Base-by-base conservation (phyloP, 2,329 filamentous ascomycete species). In the Calonectria pseudoturangicola region DNA sequence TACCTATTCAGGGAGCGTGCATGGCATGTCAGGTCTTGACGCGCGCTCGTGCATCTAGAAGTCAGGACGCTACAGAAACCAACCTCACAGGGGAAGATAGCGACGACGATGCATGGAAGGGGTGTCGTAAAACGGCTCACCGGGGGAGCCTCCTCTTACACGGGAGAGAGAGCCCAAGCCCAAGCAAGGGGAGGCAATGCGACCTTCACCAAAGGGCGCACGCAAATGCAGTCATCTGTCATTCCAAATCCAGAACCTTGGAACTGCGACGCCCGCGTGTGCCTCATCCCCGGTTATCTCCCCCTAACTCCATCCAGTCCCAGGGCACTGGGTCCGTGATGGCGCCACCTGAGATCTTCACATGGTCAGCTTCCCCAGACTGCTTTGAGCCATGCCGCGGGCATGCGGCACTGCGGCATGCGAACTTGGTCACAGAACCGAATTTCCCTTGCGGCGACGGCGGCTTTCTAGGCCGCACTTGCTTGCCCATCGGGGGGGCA, bases 221-320 rank as follows among this genome's bases (percentile, higher is more conserved):
- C 43, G 68, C 56, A 27, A 13, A 71, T 51, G 63, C 63, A 66
- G 62, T 48, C 63, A 66, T 60, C 51, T 15, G 56, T 62, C 56
- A 45, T 27, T 43, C 36, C 56, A 18, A 64, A 65, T 36, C 67
- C 56, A 63, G 47, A 45, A 45, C 16, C 43, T 45, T 45, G 43
- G n/a, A 45, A 45, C 43, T n/a, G 41, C 18, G 43, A 45, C 43
- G 16, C 43, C 43, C 36, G 33, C 54, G 45, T 27, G 43, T 48
- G 45, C 39, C 33, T 48, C 27, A 66, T 70, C 51, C 51, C 62
- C 63, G 63, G 63, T 60, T 62, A 66, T 71, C 63, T 66, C 68
- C 63, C 30, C 51, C 62, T 71, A 66, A 66, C 63, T 43, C 68
- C 68, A 51, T 41, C 58, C 58, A 28, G 58, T 51, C 54, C 66